Evolutionary conservation across 805 yeast species (phyloP).

Genomic region (Saccharomycodes ludwigii): DNA sequence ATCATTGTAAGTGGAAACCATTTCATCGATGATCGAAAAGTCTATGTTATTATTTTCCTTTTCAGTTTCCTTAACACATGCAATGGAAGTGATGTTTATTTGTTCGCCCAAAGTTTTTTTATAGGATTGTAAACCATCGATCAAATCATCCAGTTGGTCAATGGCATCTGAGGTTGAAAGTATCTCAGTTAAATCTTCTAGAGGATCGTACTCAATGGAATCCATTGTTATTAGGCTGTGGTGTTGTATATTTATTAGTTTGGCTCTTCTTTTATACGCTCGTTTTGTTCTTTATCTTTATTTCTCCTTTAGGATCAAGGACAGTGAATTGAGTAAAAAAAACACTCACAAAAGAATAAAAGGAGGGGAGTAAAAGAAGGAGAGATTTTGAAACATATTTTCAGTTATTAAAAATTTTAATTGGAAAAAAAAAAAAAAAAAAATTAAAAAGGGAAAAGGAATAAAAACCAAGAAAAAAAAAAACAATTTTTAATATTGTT

Average conservation of each 20-base stretch:
- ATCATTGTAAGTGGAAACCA: not conserved
- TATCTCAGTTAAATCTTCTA: slow-evolving; percentile 36
- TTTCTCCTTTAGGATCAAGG: too few relatives aligned
- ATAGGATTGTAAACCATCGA: slow-evolving; percentile 38
- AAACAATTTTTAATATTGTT: not conserved
- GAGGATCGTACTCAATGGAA: slow-evolving; percentile 38
- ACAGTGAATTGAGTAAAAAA: too few relatives aligned
- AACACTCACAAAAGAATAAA: too few relatives aligned
- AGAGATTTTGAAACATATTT: too few relatives aligned
- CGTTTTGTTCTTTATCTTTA: too few relatives aligned
- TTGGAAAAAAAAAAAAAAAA: slow-evolving; percentile 3
- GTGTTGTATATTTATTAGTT: too few relatives aligned
- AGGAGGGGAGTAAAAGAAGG: too few relatives aligned
- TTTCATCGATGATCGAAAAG: slow-evolving; percentile 5
- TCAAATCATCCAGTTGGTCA: slow-evolving; percentile 36
- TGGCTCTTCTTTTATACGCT: too few relatives aligned
- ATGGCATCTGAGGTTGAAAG: slow-evolving; percentile 41
- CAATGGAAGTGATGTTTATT: slow-evolving; percentile 24
- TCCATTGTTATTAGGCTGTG: slow-evolving; percentile 16
- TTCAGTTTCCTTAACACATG: slow-evolving; percentile 15
- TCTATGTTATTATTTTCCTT: slow-evolving; percentile 14
- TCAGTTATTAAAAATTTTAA: too few relatives aligned
- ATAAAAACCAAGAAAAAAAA: not conserved
- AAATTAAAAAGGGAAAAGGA: not conserved
- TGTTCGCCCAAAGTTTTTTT: slow-evolving; percentile 34